Conservation (phyloP, 208 protist species). For the Wallacemonas sp. region DNA sequence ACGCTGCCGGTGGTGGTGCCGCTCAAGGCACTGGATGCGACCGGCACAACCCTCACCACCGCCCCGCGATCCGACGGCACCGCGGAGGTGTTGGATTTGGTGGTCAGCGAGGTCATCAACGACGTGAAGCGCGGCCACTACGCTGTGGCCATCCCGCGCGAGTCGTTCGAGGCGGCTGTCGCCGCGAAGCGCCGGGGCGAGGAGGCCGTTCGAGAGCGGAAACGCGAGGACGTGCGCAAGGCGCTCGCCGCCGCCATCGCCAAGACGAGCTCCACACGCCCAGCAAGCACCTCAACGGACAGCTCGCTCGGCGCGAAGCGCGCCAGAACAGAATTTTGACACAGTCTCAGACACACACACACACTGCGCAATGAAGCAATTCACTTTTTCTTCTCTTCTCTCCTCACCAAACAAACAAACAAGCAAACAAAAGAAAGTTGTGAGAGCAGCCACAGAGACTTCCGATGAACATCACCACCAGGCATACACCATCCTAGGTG, state of each 20-base stretch:
- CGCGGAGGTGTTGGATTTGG: slow-evolving; percentile 27
- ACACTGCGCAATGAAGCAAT: neutral
- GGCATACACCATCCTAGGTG: no score
- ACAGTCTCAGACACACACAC: neutral
- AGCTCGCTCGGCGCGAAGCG: slow-evolving; percentile 5
- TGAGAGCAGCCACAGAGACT: no score
- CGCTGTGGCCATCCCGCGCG: slow-evolving; percentile 41
- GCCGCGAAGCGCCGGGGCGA: slow-evolving; percentile 23
- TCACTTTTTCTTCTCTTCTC: no score
- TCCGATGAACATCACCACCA: no score
- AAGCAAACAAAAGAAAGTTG: no score
- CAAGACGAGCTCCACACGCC: slow-evolving; percentile 12
- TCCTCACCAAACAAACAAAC: slow-evolving; percentile 1
- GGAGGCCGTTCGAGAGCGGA: slow-evolving; percentile 24
- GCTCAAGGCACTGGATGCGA: slow-evolving; percentile 10
- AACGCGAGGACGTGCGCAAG: slow-evolving; percentile 47
- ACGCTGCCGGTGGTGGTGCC: slow-evolving; percentile 13
- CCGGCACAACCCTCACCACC: slow-evolving; percentile 9
- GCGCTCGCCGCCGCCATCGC: slow-evolving; percentile 38
- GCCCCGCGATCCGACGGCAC: slow-evolving; percentile 1
- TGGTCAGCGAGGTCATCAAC: slow-evolving; percentile 49
- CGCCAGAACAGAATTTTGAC: slow-evolving; percentile 19
- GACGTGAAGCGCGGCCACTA: slow-evolving; percentile 45
- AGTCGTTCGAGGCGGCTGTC: slow-evolving; percentile 40
- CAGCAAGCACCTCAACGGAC: neutral